Evolutionary conservation across 2,329 filamentous ascomycete genomes (phyloP).

Genomic region (Fusarium sp.): DNA sequence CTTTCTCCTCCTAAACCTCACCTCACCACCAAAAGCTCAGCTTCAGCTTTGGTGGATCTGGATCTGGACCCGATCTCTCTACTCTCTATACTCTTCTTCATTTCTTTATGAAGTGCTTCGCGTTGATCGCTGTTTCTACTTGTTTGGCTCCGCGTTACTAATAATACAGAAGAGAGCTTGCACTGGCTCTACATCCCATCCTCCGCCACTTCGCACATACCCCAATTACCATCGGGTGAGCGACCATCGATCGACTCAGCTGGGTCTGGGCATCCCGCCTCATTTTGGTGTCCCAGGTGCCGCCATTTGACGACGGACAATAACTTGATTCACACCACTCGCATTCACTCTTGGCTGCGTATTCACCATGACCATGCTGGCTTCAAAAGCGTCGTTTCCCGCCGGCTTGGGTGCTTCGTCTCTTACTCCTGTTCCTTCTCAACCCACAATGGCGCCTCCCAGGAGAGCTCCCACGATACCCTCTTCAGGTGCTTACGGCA

Average conservation of each 20-base stretch:
- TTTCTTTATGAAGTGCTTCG: constrained; percentile 31
- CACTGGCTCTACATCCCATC: background rate
- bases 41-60: constrained; percentile 17
- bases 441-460: constrained; percentile 60
- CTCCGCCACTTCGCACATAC: constrained; percentile 5
- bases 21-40: constrained; percentile 3
- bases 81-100: constrained; percentile 22
- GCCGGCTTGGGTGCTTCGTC: constrained; percentile 58
- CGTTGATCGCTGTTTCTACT: constrained; percentile 40
- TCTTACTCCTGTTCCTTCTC: constrained; percentile 58
- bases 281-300: constrained; percentile 36
- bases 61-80: background rate
- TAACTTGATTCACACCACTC: background rate
- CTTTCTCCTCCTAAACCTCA: constrained; percentile 22
- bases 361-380: constrained; percentile 76
- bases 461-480: constrained; percentile 62
- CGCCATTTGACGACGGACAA: constrained; percentile 19
- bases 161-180: constrained; percentile 31
- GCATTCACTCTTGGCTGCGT: background rate
- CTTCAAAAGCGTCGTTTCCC: constrained; percentile 77
- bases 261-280: constrained; percentile 37
- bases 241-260: constrained; percentile 29
- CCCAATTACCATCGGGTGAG: constrained; percentile 22
- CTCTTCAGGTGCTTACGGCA: constrained; percentile 68
- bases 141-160: constrained; percentile 30